Percentiles rank a stretch among this genome's conserved stretches.
These are phyloP conservation scores for Xylariaceae sp. DNA, from an alignment of 2,329 filamentous ascomycete genomes.

Conservation along the genomic window DNA sequence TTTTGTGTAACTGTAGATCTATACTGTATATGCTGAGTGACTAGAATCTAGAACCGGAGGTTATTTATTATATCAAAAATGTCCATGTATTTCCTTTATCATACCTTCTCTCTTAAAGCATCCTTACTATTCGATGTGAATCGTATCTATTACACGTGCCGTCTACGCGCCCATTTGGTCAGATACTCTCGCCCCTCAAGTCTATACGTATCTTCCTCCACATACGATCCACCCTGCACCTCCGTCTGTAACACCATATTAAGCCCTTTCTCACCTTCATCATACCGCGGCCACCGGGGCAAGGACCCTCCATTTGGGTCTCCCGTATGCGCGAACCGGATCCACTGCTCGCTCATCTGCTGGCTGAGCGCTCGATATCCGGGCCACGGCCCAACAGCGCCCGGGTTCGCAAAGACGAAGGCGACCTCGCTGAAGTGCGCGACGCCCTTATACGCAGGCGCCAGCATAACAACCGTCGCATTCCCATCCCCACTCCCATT, in stretches of 20 bases:
- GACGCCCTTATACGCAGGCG: slow-evolving; percentile 43
- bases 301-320: slow-evolving; percentile 37
- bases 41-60: background rate
- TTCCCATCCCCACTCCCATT: background rate
- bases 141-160: slow-evolving; percentile 32
- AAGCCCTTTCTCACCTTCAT: slow-evolving; percentile 33
- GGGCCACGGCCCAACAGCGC: slow-evolving; percentile 33
- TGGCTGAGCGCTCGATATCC: slow-evolving; percentile 37
- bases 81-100: background rate
- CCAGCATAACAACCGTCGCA: slow-evolving; percentile 25
- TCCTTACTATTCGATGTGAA: background rate
- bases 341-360: slow-evolving; percentile 41
- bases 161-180: slow-evolving; percentile 36
- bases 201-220: slow-evolving; percentile 44
- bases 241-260: slow-evolving; percentile 44
- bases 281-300: slow-evolving; percentile 41
- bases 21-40: background rate
- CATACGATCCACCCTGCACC: slow-evolving; percentile 38
- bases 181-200: slow-evolving; percentile 43
- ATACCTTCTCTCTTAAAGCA: too few relatives aligned
- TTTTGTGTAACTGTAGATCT: background rate
- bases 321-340: slow-evolving; percentile 37
- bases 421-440: slow-evolving; percentile 50
- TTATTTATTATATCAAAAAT: slow-evolving; percentile 3
- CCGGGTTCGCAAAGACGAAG: slow-evolving; percentile 47